Evolutionary conservation across 352 stramenopile genomes (phyloP), one percentile per base, ranked within the genome.

Genomic region (Phytophthora boehmeriae): DNA sequence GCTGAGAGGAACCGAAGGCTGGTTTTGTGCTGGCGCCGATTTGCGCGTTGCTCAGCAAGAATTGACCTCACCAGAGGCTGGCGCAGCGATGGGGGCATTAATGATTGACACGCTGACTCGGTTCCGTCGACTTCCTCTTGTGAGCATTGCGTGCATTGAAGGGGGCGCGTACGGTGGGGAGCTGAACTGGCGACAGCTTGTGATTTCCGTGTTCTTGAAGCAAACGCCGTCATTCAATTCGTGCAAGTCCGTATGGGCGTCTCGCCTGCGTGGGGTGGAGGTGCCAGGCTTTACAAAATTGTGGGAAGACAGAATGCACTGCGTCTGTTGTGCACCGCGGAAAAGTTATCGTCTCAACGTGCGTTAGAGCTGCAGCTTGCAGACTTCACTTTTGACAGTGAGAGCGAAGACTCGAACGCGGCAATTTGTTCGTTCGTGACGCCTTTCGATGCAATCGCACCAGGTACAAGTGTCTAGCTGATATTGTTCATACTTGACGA

Each of bases 1-100:
- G 38, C 28, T 92, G 17, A 62, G 70, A 32, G 82, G 84, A 2
- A 77, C 64, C 0, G 78, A 66, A 6, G 78, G 82, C 11, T 90
- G 84, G 76, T 97, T 97, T 67, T 96, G 88, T 46, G 79, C 88
- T 1, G 90, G 90, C 0, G 87, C 88, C 0, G 90, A 97, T 52
- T 67, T 97, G 20, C 75, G 73, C 4, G 78, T 96, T 8, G 87
- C 88, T 4, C 80, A 93, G 59, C 66, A 89, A 43, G 79, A 93
- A 22, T 49, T 97, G 60, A 90, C 73, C 63, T 92, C 85, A 8
- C 71, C 59, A 8, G 77, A 88, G 52, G 81, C 73, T 5, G 85
- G 85, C 5, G 74, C 71, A 4, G 76, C 75, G 4, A 96, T 96
- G 87, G 73, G 80, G 0, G 70, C 66, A 0, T 54, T 93, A 5